phyloP scores from a whole-genome alignment of 192 early-diverging fungal genomes.

The Coemansia sp. region DNA sequence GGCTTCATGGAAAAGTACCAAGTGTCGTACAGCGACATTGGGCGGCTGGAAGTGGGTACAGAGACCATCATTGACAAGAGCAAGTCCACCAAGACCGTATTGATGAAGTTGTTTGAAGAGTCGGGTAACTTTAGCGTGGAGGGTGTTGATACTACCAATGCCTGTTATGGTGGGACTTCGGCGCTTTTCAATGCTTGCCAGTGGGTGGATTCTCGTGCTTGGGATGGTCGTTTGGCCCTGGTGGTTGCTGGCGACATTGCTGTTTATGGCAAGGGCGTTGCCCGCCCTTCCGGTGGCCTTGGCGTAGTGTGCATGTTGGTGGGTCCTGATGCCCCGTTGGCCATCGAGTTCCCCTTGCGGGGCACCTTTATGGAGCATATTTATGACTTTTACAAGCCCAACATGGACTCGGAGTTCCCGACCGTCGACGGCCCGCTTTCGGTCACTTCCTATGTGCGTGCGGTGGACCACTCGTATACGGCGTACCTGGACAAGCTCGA shows the following conservation, averaged over 20 bases:
- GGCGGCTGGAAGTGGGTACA: constrained; percentile 94
- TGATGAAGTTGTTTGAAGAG: constrained; percentile 93
- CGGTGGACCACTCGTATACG: constrained; percentile 83
- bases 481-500: constrained; percentile 75
- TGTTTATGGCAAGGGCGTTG: constrained; percentile 85
- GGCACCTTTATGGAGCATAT: constrained; percentile 93
- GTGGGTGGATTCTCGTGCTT: constrained; percentile 91
- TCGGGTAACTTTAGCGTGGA: constrained; percentile 90
- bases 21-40: constrained; percentile 79
- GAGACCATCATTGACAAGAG: constrained; percentile 99
- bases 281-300: constrained; percentile 91
- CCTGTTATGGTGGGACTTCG: constrained; percentile 97
- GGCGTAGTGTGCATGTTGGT: constrained; percentile 89
- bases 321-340: constrained; percentile 88
- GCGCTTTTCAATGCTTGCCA: constrained; percentile 96
- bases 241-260: constrained; percentile 95
- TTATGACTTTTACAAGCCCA: constrained; percentile 99
- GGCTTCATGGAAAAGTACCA: constrained; percentile 91
- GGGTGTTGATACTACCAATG: constrained; percentile 97
- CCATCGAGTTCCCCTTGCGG: constrained; percentile 83
- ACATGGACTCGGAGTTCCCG: constrained; percentile 95
- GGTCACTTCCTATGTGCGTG: constrained; percentile 85
- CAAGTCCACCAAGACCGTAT: constrained; percentile 93
- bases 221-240: constrained; percentile 89
- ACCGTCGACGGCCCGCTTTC: constrained; percentile 94